Conservation (phyloP, 352 stramenopile genomes). For the Saprolegnia parasitica region DNA sequence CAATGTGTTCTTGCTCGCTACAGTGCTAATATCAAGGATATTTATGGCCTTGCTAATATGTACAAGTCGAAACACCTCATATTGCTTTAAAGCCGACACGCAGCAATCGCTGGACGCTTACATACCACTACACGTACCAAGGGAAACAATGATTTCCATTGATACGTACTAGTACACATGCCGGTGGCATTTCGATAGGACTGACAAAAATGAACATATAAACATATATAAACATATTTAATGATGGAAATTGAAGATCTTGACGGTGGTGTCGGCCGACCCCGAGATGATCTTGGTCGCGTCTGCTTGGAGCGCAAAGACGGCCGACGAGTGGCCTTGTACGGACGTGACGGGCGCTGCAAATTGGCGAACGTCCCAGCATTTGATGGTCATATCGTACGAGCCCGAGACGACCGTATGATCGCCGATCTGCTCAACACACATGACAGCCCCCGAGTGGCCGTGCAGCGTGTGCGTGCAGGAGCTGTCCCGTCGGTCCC, state of each 20-base stretch:
- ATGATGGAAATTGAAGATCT: slow-evolving; percentile 37
- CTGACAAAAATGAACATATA: background rate
- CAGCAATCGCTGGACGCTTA: too few relatives aligned
- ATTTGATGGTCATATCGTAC: slow-evolving; percentile 36
- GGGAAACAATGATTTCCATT: too few relatives aligned
- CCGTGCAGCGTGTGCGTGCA: slow-evolving; percentile 29
- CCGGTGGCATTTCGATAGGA: too few relatives aligned
- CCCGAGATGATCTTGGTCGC: slow-evolving; percentile 36
- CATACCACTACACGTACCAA: too few relatives aligned
- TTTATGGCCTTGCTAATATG: too few relatives aligned
- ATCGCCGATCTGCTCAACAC: slow-evolving; percentile 33
- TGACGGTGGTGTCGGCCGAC: slow-evolving; percentile 36
- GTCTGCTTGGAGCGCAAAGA: slow-evolving; percentile 39
- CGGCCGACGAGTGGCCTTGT: slow-evolving; percentile 34
- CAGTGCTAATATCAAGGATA: too few relatives aligned
- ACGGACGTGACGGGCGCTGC: slow-evolving; percentile 26
- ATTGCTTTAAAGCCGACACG: too few relatives aligned
- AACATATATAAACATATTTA: background rate
- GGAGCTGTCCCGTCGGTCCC: slow-evolving; percentile 33
- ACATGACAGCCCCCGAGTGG: slow-evolving; percentile 35
- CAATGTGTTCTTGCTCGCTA: too few relatives aligned
- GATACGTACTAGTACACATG: too few relatives aligned
- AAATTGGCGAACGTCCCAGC: slow-evolving; percentile 33
- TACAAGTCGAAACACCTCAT: too few relatives aligned
- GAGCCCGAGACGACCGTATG: slow-evolving; percentile 33